Percentiles rank a stretch among this genome's conserved stretches.
Evolutionary conservation across 2,329 filamentous ascomycete species (phyloP).

Genomic region (Colletotrichum salicis): DNA sequence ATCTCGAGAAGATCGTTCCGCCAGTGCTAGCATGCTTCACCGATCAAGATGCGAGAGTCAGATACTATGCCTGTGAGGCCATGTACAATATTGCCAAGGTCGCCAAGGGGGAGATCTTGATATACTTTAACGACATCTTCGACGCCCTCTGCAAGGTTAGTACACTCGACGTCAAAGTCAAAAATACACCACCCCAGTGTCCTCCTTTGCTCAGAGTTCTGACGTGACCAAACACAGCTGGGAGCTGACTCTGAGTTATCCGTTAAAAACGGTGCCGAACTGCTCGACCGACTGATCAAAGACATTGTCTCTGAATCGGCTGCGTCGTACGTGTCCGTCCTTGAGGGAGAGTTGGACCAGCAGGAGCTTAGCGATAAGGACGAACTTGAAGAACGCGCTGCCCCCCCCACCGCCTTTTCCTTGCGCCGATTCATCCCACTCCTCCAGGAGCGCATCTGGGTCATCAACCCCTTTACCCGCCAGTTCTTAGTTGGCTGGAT

Average conservation of each 20-base stretch:
- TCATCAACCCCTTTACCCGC: constrained; percentile 92
- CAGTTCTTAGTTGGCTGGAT: constrained; percentile 98
- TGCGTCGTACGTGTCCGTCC: constrained; percentile 90
- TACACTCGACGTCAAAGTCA: constrained; percentile 34
- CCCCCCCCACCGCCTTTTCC: constrained; percentile 87
- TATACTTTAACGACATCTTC: constrained; percentile 99
- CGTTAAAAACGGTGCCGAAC: constrained; percentile 96
- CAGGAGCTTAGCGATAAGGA: constrained; percentile 56
- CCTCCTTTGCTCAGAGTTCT: constrained; percentile 2
- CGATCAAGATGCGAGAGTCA: constrained; percentile 95
- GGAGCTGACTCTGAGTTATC: constrained; percentile 96
- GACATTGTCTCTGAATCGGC: constrained; percentile 96
- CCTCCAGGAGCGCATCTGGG: constrained; percentile 91
- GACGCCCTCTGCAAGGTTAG: constrained; percentile 92
- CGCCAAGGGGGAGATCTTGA: constrained; percentile 94
- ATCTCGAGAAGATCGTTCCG: constrained; percentile 92
- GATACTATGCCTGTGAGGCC: constrained; percentile 98
- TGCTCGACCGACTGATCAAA: constrained; percentile 93
- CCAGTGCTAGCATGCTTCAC: constrained; percentile 97
- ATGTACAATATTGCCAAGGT: constrained; percentile 99
- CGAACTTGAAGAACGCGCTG: constrained; percentile 44
- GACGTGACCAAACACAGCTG: constrained; percentile 64
- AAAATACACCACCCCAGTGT: background rate
- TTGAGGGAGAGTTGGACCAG: constrained; percentile 68
- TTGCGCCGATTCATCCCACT: constrained; percentile 91